Conservation (phyloP, 1,139 yeast genomes). For the Yamadazyma diddensiae region DNA sequence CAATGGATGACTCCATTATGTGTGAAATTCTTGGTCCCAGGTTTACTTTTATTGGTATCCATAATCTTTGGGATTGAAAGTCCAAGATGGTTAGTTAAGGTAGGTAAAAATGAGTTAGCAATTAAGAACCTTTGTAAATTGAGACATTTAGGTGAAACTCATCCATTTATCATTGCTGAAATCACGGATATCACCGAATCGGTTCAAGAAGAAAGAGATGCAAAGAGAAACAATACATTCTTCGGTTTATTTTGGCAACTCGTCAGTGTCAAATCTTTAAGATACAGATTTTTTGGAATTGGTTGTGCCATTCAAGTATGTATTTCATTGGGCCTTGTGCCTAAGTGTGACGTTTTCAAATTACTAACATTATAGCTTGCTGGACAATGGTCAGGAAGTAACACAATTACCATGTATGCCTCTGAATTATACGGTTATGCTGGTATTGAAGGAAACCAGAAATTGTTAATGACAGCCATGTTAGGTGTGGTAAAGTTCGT, state of each 20-base stretch:
- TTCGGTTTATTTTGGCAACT: slow-evolving; percentile 29
- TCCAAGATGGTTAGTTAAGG: slow-evolving; percentile 47
- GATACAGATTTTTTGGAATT: slow-evolving; percentile 44
- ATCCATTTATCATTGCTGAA: slow-evolving; percentile 52
- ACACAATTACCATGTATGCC: slow-evolving; percentile 58
- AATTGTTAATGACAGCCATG: slow-evolving; percentile 45
- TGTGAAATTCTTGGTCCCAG: slow-evolving; percentile 42
- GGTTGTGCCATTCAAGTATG: slow-evolving; percentile 45
- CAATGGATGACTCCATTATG: slow-evolving; percentile 41
- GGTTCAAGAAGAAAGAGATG: slow-evolving; percentile 37
- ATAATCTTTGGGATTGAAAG: slow-evolving; percentile 39
- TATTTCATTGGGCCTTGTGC: too few relatives aligned
- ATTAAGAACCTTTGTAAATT: slow-evolving; percentile 38
- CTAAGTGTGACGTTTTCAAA: too few relatives aligned
- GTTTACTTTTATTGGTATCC: slow-evolving; percentile 36
- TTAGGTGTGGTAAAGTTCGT: slow-evolving; percentile 47
- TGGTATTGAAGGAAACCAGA: slow-evolving; percentile 38
- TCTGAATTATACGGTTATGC: slow-evolving; percentile 52
- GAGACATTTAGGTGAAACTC: slow-evolving; percentile 49
- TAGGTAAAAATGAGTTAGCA: slow-evolving; percentile 33
- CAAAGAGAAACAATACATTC: slow-evolving; percentile 17
- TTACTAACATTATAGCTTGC: too few relatives aligned
- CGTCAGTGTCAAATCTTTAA: slow-evolving; percentile 29
- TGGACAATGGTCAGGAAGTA: slow-evolving; percentile 65
- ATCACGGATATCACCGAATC: slow-evolving; percentile 50